Conservation (phyloP, 1,139 yeast species). For the Hemisphaericaspora xylanilytica region DNA sequence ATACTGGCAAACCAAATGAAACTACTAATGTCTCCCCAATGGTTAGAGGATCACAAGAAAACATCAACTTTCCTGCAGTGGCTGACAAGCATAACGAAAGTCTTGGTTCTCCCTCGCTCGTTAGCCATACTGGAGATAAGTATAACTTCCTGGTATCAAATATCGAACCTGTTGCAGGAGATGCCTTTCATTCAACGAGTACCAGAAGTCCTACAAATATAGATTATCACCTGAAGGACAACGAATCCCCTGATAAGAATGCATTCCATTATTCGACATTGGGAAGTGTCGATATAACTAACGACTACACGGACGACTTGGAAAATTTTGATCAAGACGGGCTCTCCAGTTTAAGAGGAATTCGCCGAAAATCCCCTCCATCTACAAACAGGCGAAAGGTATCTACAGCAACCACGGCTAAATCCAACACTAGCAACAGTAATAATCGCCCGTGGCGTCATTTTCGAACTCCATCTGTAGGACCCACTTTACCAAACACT, state of each 20-base stretch:
- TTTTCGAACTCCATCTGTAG: constrained; percentile 24
- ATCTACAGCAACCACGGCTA: neutral
- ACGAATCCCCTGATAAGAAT: neutral
- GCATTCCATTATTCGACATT: neutral
- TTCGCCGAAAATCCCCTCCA: neutral
- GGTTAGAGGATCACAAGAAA: too few relatives aligned
- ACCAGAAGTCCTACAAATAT: neutral
- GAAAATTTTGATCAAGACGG: neutral
- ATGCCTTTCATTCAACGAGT: neutral
- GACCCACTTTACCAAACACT: constrained; percentile 8
- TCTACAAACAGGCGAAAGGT: neutral
- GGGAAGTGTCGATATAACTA: neutral
- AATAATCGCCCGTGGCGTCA: constrained; percentile 32
- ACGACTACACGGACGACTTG: neutral
- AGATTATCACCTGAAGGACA: neutral
- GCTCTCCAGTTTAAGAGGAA: neutral
- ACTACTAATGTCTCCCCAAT: too few relatives aligned
- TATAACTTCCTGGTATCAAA: too few relatives aligned
- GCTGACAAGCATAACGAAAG: too few relatives aligned
- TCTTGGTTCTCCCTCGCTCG: too few relatives aligned
- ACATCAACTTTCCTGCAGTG: too few relatives aligned
- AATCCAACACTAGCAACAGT: constrained; percentile 14
- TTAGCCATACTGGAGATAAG: too few relatives aligned
- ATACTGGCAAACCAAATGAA: too few relatives aligned
- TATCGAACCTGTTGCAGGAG: too few relatives aligned